These are phyloP conservation scores for Penicillium thymicola DNA, from an alignment of 2,329 filamentous ascomycete species.

Conservation along the genomic window DNA sequence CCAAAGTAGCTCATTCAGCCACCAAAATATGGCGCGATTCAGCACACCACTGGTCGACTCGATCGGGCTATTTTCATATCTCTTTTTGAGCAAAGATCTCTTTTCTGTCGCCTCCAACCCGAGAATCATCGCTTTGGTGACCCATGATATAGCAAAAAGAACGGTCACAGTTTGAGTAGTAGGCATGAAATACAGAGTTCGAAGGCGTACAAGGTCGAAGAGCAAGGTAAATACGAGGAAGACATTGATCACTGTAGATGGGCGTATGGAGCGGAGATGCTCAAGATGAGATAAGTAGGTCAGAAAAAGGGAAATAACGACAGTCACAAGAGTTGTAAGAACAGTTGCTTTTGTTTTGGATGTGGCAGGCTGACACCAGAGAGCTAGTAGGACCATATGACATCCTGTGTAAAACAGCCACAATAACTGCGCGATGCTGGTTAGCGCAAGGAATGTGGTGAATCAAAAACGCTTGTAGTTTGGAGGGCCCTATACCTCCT, in stretches of 20 bases:
- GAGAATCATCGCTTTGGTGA: conserved; percentile 41
- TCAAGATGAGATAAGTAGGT: conserved; percentile 19
- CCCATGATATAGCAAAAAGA: conserved; percentile 14
- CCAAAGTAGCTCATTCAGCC: conserved; percentile 35
- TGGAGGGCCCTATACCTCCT: conserved; percentile 5
- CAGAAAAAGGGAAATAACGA: conserved; percentile 6
- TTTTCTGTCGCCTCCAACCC: conserved; percentile 47
- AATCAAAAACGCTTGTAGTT: background rate
- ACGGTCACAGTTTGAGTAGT: conserved; percentile 5
- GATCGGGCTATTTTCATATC: conserved; percentile 12
- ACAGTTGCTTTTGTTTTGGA: conserved; percentile 16
- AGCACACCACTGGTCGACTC: conserved; percentile 27
- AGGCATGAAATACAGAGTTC: conserved; percentile 17
- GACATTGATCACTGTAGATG: conserved; percentile 16
- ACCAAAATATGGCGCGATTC: conserved; percentile 34
- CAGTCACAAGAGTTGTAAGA: conserved; percentile 2
- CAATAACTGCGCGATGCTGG: conserved; percentile 3
- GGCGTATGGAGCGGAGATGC: conserved; percentile 18
- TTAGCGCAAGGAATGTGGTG: background rate
- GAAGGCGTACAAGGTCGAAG: conserved; percentile 17
- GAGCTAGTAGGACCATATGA: conserved; percentile 9
- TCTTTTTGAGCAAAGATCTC: conserved; percentile 17
- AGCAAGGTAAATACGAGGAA: conserved; percentile 11
- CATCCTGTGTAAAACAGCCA: conserved; percentile 12
- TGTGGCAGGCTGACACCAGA: conserved; percentile 12